These are phyloP conservation scores for Lasiodiplodia hormozganensis DNA, from an alignment of 2,329 filamentous ascomycete genomes.

Conservation along the genomic window DNA sequence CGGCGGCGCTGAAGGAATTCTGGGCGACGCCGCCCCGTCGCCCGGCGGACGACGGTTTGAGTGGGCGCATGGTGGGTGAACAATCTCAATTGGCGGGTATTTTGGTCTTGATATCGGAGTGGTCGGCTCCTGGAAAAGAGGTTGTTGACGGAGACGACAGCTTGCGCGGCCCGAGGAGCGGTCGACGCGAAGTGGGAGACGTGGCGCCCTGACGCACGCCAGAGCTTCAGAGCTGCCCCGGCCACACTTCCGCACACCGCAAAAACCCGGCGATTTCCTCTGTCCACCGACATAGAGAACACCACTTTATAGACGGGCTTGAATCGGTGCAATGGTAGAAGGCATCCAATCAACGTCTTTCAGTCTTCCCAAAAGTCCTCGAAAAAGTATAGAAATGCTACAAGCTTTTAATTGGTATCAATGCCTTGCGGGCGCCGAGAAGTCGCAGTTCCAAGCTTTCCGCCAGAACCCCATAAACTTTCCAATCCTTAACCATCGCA, in stretches of 20 bases:
- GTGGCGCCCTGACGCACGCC: conserved; percentile 19
- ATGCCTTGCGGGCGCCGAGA: not conserved
- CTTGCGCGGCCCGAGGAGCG: conserved; percentile 19
- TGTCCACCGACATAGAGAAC: not conserved
- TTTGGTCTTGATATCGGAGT: conserved; percentile 16
- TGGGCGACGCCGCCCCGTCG: not conserved
- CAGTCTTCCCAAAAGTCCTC: not conserved
- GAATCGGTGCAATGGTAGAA: not conserved
- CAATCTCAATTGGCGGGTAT: conserved; percentile 31
- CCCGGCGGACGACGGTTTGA: conserved; percentile 26
- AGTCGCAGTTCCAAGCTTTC: not conserved
- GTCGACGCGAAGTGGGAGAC: conserved; percentile 32
- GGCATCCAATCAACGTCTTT: not conserved
- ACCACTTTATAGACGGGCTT: not conserved
- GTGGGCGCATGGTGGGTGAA: conserved; percentile 35
- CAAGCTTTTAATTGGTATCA: conserved; percentile 14
- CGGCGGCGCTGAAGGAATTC: not conserved
- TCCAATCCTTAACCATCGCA: not conserved
- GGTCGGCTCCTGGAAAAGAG: conserved; percentile 30
- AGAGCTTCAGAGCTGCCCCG: not conserved
- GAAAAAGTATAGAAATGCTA: not conserved
- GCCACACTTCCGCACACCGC: conserved; percentile 22
- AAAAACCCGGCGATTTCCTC: not conserved
- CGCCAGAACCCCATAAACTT: not conserved
- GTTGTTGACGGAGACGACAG: conserved; percentile 31